Conservation (phyloP, 202 grass and related monocot genomes). For the Zoysia matrella region DNA sequence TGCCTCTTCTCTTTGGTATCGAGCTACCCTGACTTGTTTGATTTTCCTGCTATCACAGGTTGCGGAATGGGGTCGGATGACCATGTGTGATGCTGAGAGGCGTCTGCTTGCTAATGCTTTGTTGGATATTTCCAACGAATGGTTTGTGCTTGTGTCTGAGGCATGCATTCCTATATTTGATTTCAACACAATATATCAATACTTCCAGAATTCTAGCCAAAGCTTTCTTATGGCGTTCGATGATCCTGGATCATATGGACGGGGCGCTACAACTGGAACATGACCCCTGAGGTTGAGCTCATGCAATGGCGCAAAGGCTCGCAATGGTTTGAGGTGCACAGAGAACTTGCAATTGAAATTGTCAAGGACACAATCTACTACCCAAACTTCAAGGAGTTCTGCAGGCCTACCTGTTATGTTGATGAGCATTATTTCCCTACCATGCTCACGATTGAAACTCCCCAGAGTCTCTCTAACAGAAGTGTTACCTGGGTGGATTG, state of each 20-base stretch:
- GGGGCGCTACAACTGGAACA: conserved; percentile 82
- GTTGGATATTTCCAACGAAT: conserved; percentile 46
- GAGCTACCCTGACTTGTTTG: conserved; percentile 26
- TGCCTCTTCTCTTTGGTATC: not conserved
- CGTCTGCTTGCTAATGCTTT: too few species aligned
- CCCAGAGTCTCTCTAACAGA: conserved; percentile 24
- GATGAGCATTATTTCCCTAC: conserved; percentile 97
- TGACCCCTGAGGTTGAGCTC: conserved; percentile 87
- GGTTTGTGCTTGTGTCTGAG: conserved; percentile 90
- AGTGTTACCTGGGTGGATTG: too few species aligned
- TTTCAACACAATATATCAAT: conserved; percentile 87
- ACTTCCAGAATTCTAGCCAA: conserved; percentile 66
- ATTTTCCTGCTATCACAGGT: conserved; percentile 57
- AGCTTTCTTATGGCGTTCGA: conserved; percentile 73
- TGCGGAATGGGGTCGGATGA: conserved; percentile 51
- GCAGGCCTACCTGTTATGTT: conserved; percentile 57
- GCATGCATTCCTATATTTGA: conserved; percentile 83
- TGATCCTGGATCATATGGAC: conserved; percentile 86
- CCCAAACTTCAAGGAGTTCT: too few species aligned
- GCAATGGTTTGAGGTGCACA: too few species aligned
- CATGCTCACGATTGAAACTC: conserved; percentile 82
- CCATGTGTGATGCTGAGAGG: too few species aligned
- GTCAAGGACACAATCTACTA: too few species aligned
- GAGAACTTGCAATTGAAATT: too few species aligned
- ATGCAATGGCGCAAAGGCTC: conserved; percentile 48